These are phyloP conservation scores for Knufia fluminis DNA, from an alignment of 2,329 filamentous ascomycete genomes.

Conservation along the genomic window DNA sequence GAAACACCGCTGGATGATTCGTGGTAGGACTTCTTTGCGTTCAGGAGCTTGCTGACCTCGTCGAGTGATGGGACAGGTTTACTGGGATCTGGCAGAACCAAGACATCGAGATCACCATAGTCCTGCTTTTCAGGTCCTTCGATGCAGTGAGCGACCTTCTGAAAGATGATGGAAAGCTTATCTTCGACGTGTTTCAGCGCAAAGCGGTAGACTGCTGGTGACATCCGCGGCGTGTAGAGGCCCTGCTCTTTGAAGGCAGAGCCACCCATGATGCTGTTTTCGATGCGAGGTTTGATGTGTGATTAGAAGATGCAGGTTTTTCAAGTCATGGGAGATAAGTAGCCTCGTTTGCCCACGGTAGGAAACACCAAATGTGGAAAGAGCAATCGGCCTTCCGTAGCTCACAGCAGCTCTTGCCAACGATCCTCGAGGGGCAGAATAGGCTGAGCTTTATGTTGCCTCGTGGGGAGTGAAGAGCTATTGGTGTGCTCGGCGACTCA, in stretches of 20 bases:
- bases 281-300: not conserved
- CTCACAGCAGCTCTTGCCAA: no score
- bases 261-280: constrained; percentile 41
- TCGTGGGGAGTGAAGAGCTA: no score
- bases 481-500: no score
- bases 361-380: no score
- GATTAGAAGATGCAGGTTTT: no score
- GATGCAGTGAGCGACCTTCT: constrained; percentile 49
- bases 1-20: constrained; percentile 23
- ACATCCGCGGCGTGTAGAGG: constrained; percentile 59
- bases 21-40: constrained; percentile 13
- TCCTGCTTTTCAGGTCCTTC: constrained; percentile 60
- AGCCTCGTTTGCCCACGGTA: no score
- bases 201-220: constrained; percentile 45
- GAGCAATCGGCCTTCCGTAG: no score
- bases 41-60: constrained; percentile 10
- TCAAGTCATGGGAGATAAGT: no score
- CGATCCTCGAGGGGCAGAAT: no score
- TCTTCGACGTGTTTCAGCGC: constrained; percentile 36
- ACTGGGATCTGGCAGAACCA: constrained; percentile 40
- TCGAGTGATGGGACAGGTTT: constrained; percentile 14
- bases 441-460: no score
- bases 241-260: constrained; percentile 45
- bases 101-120: constrained; percentile 65
- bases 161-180: constrained; percentile 45